phyloP scores from a whole-genome alignment of 495 filamentous ascomycete genomes.

The Neurospora sp. region DNA sequence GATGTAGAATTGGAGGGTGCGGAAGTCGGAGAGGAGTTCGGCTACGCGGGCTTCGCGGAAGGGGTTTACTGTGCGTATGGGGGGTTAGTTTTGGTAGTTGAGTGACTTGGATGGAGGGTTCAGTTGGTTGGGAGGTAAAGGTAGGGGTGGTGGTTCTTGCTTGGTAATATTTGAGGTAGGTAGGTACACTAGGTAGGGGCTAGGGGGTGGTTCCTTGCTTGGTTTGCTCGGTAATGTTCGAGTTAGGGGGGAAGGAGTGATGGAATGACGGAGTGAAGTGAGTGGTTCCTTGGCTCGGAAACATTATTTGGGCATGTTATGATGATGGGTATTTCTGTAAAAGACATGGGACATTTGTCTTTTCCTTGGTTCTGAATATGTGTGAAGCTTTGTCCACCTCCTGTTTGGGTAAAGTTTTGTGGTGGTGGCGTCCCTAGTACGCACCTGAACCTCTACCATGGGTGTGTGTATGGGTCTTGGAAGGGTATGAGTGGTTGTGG shows the following conservation, averaged over 20 bases:
- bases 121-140: background rate
- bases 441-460: background rate
- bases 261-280: background rate
- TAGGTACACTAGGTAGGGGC: background rate
- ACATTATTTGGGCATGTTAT: background rate
- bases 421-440: background rate
- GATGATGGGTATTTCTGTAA: background rate
- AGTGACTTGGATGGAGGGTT: too few relatives aligned
- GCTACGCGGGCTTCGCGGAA: slow-evolving; percentile 70
- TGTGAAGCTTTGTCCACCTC: background rate
- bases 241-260: background rate
- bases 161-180: background rate
- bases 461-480: background rate
- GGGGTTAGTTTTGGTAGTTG: too few relatives aligned
- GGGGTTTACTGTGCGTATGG: slow-evolving; percentile 56
- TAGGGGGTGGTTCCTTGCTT: background rate
- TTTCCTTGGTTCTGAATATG: background rate
- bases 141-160: background rate
- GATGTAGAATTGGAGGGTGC: slow-evolving; percentile 71
- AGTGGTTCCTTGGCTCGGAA: background rate
- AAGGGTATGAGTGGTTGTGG: background rate
- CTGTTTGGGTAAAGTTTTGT: background rate
- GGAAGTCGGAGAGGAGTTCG: slow-evolving; percentile 78
- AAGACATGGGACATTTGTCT: background rate
- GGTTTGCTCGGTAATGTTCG: background rate